phyloP scores from a whole-genome alignment of 139 green algal genomes.

The Pseudopediastrum boryanum region DNA sequence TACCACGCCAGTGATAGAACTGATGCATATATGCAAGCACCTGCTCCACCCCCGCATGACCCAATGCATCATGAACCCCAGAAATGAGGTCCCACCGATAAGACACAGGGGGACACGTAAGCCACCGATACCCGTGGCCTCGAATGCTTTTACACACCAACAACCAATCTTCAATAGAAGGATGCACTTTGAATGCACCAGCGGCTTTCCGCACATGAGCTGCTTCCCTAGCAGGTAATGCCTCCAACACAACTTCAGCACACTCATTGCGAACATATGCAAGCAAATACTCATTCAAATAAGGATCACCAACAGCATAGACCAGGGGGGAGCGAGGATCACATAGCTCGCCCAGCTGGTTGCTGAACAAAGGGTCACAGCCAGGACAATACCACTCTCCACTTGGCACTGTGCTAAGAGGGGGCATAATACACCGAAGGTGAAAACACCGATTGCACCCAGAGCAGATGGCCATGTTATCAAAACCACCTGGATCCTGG shows the following conservation, averaged over 20 bases:
- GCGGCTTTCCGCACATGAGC: background rate
- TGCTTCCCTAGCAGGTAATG: background rate
- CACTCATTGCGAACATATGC: background rate
- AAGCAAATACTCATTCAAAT: background rate
- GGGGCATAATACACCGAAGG: conserved; percentile 14
- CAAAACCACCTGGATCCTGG: conserved; percentile 10
- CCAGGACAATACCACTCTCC: conserved; percentile 24
- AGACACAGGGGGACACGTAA: conserved; percentile 13
- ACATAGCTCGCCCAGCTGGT: conserved; percentile 19
- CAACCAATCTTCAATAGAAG: conserved; percentile 1
- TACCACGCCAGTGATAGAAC: conserved; percentile 30
- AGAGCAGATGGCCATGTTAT: conserved; percentile 37
- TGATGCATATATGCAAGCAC: conserved; percentile 10
- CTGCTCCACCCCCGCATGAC: conserved; percentile 29
- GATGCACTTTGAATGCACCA: background rate
- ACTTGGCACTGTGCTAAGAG: conserved; percentile 23
- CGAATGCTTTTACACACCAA: background rate
- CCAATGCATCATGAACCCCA: conserved; percentile 30
- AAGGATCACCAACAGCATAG: background rate
- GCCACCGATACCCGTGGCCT: background rate
- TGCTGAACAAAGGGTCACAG: conserved; percentile 28
- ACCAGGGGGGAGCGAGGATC: background rate
- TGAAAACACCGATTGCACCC: conserved; percentile 20
- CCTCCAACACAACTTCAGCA: background rate
- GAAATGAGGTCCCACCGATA: conserved; percentile 27